Evolutionary conservation across 495 filamentous ascomycete species (phyloP).

Genomic region (Penicillium samsonianum): DNA sequence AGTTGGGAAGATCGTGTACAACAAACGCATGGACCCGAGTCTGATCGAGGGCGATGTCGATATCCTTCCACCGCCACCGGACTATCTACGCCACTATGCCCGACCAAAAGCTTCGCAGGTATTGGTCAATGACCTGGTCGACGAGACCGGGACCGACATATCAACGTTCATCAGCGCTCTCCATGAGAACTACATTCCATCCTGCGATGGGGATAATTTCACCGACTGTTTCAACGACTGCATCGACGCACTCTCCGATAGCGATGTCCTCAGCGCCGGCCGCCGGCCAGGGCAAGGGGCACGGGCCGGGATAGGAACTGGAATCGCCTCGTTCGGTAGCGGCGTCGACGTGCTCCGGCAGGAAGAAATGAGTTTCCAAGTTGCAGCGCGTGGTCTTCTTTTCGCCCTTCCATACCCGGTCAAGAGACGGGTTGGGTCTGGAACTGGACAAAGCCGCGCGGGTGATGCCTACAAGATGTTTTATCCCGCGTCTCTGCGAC

Average conservation of each 20-base stretch:
- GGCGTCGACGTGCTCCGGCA: constrained; percentile 76
- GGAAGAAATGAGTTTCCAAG: constrained; percentile 89
- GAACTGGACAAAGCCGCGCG: constrained; percentile 23
- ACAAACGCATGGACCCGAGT: constrained; percentile 66
- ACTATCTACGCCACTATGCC: constrained; percentile 60
- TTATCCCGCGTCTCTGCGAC: constrained; percentile 74
- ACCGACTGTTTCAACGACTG: constrained; percentile 72
- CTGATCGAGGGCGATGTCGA: constrained; percentile 21
- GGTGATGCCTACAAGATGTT: constrained; percentile 79
- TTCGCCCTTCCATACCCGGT: constrained; percentile 85
- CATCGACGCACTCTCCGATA: constrained; percentile 81
- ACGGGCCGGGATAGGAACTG: constrained; percentile 37
- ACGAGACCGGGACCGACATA: constrained; percentile 87
- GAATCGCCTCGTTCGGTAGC: constrained; percentile 43
- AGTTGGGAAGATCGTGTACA: constrained; percentile 91
- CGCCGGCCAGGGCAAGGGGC: constrained; percentile 31
- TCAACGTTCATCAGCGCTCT: constrained; percentile 87
- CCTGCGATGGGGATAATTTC: constrained; percentile 65
- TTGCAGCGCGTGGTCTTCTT: constrained; percentile 78
- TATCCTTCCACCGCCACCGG: constrained; percentile 54
- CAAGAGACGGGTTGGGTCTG: constrained; percentile 55
- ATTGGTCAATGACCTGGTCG: constrained; percentile 70
- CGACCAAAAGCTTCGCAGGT: constrained; percentile 70
- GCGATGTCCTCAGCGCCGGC: constrained; percentile 69
- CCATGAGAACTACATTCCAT: constrained; percentile 91